Base-by-base conservation (phyloP, 1,139 yeast genomes). In the Kodamaea suecica region DNA sequence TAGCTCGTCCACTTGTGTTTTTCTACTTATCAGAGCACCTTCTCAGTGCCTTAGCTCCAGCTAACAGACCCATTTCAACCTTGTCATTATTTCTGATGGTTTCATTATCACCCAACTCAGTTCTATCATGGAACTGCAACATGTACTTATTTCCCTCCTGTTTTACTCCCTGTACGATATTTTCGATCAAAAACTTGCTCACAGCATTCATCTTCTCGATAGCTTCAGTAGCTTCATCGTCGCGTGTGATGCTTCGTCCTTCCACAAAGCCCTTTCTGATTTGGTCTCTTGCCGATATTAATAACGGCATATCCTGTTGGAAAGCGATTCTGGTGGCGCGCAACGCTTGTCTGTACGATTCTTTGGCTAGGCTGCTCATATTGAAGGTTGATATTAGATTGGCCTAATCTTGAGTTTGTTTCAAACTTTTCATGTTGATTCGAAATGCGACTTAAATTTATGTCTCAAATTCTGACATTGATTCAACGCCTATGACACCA, bases 71-170 rank as follows among this genome's bases (percentile, higher is more conserved):
- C 60, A 70, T 45, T 26, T 66, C 52, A 8, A 49, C 53, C 35
- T 49, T 53, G 36, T 57, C 55, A 23, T 49, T 46, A 36, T 61
- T 63, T 44, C 66, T 69, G 44, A 70, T 70, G 27, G 66, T 59
- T 33, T 70, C 95, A 56, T 92, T 92, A 54, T 88, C 96, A 10
- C 97, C 97, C 35, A 90, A 68, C 58, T 92, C 97, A 0, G 95
- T 85, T 34, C 83, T 77, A 35, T 77, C 65, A 54, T 87, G 96
- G 48, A 92, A 81, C 44, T 83, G 80, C 50, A 88, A 65, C 38
- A 63, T 61, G 43, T 71, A 75, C 35, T 61, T 70, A 17, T 67
- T 70, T 11, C 37, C 34, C 0, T 61, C 66, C 34, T 71, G 71
- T 50, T 66, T 70, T 37, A 62, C 66, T 4, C 95, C 98, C 60